These are phyloP conservation scores for Stachybotrys chartarum DNA, from an alignment of 2,329 filamentous ascomycete species.

Conservation along the genomic window DNA sequence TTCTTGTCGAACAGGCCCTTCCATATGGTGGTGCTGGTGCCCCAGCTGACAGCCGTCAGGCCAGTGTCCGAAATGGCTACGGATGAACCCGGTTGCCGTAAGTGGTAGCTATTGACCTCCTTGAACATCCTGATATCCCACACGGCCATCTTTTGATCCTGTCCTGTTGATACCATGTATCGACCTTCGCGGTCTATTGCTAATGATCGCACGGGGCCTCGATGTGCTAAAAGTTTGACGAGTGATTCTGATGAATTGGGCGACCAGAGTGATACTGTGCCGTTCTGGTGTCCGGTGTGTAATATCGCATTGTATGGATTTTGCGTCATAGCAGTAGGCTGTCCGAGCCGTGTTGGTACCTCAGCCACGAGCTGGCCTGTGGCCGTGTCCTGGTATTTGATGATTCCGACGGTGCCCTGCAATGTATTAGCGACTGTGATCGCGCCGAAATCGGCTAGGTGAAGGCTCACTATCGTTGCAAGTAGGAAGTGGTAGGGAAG, in stretches of 20 bases:
- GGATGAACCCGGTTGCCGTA: constrained; percentile 72
- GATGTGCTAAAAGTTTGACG: constrained; percentile 85
- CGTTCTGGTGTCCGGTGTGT: constrained; percentile 91
- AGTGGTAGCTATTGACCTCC: constrained; percentile 84
- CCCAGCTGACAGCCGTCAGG: constrained; percentile 84
- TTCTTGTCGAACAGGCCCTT: constrained; percentile 78
- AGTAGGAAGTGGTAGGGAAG: constrained; percentile 93
- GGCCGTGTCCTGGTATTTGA: constrained; percentile 93
- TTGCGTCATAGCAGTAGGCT: constrained; percentile 75
- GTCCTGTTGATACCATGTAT: constrained; percentile 92
- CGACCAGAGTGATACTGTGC: constrained; percentile 91
- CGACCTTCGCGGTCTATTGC: constrained; percentile 83
- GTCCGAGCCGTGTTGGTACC: constrained; percentile 75
- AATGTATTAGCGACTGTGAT: constrained; percentile 10
- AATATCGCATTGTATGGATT: constrained; percentile 91
- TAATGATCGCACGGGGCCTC: constrained; percentile 78
- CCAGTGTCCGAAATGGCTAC: constrained; percentile 84
- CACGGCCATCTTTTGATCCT: constrained; percentile 85
- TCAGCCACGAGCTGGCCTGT: constrained; percentile 86
- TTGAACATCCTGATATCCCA: constrained; percentile 95
- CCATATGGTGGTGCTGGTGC: constrained; percentile 85
- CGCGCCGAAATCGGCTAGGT: background rate
- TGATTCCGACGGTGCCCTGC: constrained; percentile 68
- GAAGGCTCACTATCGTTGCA: constrained; percentile 63
- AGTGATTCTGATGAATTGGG: constrained; percentile 81